Percentiles rank a stretch among this genome's conserved stretches.
Conservation (phyloP, 2,329 filamentous ascomycete species). For the Aureobasidium sp. region DNA sequence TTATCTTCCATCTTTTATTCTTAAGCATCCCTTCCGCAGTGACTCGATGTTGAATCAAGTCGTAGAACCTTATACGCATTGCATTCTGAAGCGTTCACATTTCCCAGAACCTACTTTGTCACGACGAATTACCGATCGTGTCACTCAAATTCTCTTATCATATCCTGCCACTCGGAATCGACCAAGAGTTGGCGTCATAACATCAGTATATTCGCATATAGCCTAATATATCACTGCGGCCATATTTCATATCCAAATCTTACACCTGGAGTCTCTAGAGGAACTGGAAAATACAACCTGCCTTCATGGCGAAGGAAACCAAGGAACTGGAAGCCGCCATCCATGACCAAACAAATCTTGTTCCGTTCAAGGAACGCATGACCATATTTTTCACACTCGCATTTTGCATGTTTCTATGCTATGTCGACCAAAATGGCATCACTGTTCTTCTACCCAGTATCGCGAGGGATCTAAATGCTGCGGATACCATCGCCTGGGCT, state of each 20-base stretch:
- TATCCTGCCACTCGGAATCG: neutral
- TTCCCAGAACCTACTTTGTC: neutral
- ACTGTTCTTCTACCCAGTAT: conserved; percentile 44
- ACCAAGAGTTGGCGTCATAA: neutral
- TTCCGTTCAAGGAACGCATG: conserved; percentile 57
- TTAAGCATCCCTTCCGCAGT: neutral
- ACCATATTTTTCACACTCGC: conserved; percentile 60
- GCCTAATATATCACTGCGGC: too few species aligned
- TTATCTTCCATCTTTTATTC: neutral
- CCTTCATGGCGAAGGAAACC: conserved; percentile 17
- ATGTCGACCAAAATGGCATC: conserved; percentile 66
- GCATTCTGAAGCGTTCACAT: too few species aligned
- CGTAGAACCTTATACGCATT: too few species aligned
- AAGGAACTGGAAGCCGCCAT: conserved; percentile 44
- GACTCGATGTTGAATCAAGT: neutral
- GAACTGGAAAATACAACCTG: too few species aligned
- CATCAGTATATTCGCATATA: neutral
- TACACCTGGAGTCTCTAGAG: neutral
- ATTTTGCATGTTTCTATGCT: conserved; percentile 59
- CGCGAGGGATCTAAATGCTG: conserved; percentile 40
- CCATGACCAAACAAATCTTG: conserved; percentile 64
- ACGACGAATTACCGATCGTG: neutral
- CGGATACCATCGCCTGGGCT: conserved; percentile 62
- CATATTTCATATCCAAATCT: too few species aligned
- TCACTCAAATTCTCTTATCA: neutral